Evolutionary conservation across 441 rosid genomes (phyloP), one percentile per base, ranked within the genome.

Genomic region (Euphorbia celastroides): DNA sequence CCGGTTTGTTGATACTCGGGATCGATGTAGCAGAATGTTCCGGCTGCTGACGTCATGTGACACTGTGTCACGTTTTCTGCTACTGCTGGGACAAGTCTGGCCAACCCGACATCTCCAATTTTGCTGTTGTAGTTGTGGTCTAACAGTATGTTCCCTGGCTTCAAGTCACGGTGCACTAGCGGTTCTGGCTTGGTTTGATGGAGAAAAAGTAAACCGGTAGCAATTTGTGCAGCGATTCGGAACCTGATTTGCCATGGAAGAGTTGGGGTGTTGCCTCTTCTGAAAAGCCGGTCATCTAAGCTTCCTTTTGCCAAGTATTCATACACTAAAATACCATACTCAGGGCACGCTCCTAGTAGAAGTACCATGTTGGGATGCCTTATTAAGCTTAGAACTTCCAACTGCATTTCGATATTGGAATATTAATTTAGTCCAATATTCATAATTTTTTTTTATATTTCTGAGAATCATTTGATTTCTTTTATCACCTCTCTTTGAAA

Each of bases 361-460:
- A 82, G 80, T 56, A 82, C 86, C 86, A 82, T 82, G 71, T 80
- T 80, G 20, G 86, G 86, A 72, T 82, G 86, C 66, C 86, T 67
- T 62, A 82, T 75, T 67, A 72, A 72, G 78, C 83, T 82, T 3
- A 82, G 79, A 20, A 82, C 78, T 69, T 82, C 82, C 26, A 82
- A 73, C 86, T 82, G 73, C 62, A 62, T 62, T 13, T 41, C 1
- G 1, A 54, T 9, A 22, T 60, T 26, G 60, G 27, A 34, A 8
- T 14, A 6, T 27, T 30, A 41, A 31, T 22, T 42, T 27, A 6
- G 4, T 12, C n/a, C n/a, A n/a, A n/a, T n/a, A n/a, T n/a, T n/a
- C 5, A 1, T 19, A 44, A 44, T 12, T 44, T 44, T 2, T 44
- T 44, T 12, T n/a, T n/a, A 44, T 44, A 44, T 2, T 2, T 34